These are phyloP conservation scores for Stenocarpella maydis DNA, from an alignment of 2,329 filamentous ascomycete genomes.

Conservation along the genomic window DNA sequence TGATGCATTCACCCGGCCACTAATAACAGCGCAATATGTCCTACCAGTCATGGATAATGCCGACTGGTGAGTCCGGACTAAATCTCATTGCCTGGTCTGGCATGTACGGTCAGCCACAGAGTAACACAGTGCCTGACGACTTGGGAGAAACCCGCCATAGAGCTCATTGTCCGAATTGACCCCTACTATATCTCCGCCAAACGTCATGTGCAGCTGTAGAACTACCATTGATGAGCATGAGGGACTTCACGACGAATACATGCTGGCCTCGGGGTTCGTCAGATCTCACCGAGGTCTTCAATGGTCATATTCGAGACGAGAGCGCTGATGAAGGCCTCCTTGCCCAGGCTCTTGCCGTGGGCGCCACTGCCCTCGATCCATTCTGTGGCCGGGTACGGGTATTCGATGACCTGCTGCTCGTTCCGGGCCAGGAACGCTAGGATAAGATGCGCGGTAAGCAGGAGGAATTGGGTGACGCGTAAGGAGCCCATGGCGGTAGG, in stretches of 20 bases:
- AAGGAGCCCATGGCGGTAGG: neutral
- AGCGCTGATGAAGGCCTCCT: slow-evolving; percentile 40
- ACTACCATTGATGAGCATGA: slow-evolving; percentile 37
- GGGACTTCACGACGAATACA: slow-evolving; percentile 2
- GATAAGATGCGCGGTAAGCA: neutral
- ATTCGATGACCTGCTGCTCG: neutral
- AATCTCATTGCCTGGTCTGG: slow-evolving; percentile 46
- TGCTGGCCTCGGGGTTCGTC: slow-evolving; percentile 8
- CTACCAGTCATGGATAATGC: slow-evolving; percentile 51
- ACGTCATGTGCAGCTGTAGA: slow-evolving; percentile 54
- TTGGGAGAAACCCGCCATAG: slow-evolving; percentile 40
- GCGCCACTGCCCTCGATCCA: slow-evolving; percentile 20
- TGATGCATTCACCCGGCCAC: neutral
- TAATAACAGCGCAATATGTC: slow-evolving; percentile 21
- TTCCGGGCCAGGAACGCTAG: neutral
- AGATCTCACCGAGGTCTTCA: slow-evolving; percentile 40
- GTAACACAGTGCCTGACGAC: neutral
- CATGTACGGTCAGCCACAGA: slow-evolving; percentile 34
- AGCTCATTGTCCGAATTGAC: slow-evolving; percentile 48
- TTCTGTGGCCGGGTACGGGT: slow-evolving; percentile 28
- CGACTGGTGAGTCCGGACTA: slow-evolving; percentile 49
- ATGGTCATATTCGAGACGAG: slow-evolving; percentile 46
- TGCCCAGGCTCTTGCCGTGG: slow-evolving; percentile 33
- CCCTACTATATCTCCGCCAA: slow-evolving; percentile 52
- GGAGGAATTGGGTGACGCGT: neutral